Percentiles rank a stretch among this genome's conserved stretches.
Evolutionary conservation across 441 rosid genomes (phyloP).

Genomic region (Iberis amara): DNA sequence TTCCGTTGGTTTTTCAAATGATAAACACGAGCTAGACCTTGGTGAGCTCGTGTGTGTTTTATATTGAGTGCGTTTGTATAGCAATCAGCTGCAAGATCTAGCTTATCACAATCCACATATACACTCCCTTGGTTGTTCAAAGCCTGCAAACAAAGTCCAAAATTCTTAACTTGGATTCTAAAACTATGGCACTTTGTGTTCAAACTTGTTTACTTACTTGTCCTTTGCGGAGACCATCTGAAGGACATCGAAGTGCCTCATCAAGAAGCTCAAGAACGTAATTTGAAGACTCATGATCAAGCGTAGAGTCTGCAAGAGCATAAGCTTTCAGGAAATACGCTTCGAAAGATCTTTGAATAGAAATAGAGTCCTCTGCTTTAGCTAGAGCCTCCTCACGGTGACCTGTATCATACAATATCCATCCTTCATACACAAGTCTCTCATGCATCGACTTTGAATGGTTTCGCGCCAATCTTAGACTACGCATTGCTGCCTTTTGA

Average conservation of each 20-base stretch:
- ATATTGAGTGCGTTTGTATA: constrained; percentile 78
- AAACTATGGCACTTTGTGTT: constrained; percentile 9
- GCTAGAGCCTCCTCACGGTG: constrained; percentile 93
- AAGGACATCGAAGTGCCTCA: constrained; percentile 95
- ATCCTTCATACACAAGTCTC: constrained; percentile 93
- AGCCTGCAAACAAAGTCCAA: constrained; percentile 56
- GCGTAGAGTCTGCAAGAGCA: constrained; percentile 70
- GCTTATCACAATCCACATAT: constrained; percentile 69
- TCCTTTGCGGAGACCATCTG: constrained; percentile 99
- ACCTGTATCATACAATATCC: constrained; percentile 92
- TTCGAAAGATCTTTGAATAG: constrained; percentile 87
- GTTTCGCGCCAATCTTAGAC: constrained; percentile 84
- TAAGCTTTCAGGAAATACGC: constrained; percentile 97
- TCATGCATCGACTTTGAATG: constrained; percentile 73
- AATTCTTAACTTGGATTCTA: background rate
- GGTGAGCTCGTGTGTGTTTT: constrained; percentile 89
- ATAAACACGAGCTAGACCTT: constrained; percentile 81
- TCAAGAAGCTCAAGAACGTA: constrained; percentile 76
- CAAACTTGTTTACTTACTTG: constrained; percentile 46
- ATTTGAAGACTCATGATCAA: constrained; percentile 60
- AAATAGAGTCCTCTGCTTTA: constrained; percentile 83
- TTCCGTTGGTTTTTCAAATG: constrained; percentile 68
- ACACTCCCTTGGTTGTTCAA: constrained; percentile 77
- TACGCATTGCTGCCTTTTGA: constrained; percentile 93
- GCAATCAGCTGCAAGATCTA: constrained; percentile 80